Evolutionary conservation across 495 filamentous ascomycete genomes (phyloP).

Genomic region (Xylaria curta): DNA sequence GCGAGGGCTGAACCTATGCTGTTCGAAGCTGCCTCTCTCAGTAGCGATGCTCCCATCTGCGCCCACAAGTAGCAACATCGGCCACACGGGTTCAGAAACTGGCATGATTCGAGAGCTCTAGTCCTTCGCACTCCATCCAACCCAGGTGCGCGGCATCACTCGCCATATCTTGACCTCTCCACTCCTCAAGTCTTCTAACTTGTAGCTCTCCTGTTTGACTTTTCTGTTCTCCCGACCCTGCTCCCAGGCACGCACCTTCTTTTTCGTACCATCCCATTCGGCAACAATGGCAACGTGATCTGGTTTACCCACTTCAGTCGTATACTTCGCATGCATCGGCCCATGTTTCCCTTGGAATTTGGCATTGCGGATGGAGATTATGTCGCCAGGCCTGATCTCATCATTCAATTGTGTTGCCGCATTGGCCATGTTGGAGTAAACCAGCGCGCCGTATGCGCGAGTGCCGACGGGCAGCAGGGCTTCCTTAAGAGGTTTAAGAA

Average conservation of each 20-base stretch:
- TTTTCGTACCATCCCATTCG: conserved; percentile 98
- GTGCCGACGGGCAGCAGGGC: conserved; percentile 83
- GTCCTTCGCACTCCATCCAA: conserved; percentile 72
- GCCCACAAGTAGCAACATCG: conserved; percentile 18
- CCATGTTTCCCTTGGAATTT: conserved; percentile 96
- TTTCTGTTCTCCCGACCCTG: conserved; percentile 95
- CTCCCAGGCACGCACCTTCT: conserved; percentile 95
- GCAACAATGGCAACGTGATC: conserved; percentile 97
- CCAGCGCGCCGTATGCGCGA: conserved; percentile 86
- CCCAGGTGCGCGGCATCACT: conserved; percentile 89
- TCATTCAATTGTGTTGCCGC: conserved; percentile 87
- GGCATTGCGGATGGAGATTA: conserved; percentile 91
- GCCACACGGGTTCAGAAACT: conserved; percentile 22
- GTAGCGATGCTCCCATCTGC: conserved; percentile 22
- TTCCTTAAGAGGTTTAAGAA: conserved; percentile 73
- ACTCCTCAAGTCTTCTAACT: conserved; percentile 87
- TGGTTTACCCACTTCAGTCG: conserved; percentile 83
- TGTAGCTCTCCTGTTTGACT: conserved; percentile 91
- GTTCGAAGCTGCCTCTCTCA: conserved; percentile 17
- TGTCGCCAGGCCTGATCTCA: conserved; percentile 93
- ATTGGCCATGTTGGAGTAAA: conserved; percentile 94
- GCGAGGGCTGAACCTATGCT: conserved; percentile 18
- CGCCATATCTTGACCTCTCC: conserved; percentile 99
- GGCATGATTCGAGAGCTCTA: conserved; percentile 35
- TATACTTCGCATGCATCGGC: conserved; percentile 93